phyloP scores from a whole-genome alignment of 2,329 filamentous ascomycete genomes.

The Aspergillus chevalieri region DNA sequence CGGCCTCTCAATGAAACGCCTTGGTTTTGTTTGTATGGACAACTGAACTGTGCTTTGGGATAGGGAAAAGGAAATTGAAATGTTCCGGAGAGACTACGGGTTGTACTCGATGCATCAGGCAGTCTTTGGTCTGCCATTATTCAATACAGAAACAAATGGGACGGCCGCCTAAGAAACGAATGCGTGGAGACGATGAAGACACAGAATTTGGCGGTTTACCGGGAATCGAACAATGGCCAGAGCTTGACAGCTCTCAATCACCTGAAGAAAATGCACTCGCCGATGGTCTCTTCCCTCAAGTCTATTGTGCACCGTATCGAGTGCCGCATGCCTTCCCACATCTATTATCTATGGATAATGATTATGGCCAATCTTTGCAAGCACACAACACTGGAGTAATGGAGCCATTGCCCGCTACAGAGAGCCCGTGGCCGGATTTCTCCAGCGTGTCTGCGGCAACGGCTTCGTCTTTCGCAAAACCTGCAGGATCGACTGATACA shows the following conservation, averaged over 20 bases:
- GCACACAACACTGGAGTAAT: conserved; percentile 16
- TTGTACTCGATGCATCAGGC: conserved; percentile 38
- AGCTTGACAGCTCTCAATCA: conserved; percentile 15
- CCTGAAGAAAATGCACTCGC: conserved; percentile 18
- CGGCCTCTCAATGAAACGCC: too few species aligned
- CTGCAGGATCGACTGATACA: conserved; percentile 15
- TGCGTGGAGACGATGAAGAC: conserved; percentile 22
- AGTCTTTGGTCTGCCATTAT: conserved; percentile 39
- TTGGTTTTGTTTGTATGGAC: neutral
- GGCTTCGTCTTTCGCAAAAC: conserved; percentile 19
- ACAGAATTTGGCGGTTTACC: conserved; percentile 1
- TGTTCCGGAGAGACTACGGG: conserved; percentile 42
- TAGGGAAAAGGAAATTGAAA: conserved; percentile 44
- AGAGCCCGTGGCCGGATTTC: conserved; percentile 38
- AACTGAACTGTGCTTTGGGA: neutral
- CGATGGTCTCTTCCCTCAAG: conserved; percentile 23
- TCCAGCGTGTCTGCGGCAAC: conserved; percentile 29
- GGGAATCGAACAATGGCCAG: conserved; percentile 17
- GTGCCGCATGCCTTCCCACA: conserved; percentile 11
- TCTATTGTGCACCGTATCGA: conserved; percentile 14
- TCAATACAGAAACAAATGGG: conserved; percentile 46
- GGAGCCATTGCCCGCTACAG: conserved; percentile 22
- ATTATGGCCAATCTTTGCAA: conserved; percentile 21
- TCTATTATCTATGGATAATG: conserved; percentile 16
- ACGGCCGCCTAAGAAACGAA: conserved; percentile 39